Percentiles rank a stretch among this genome's conserved stretches.
phyloP scores from a whole-genome alignment of 768 basidiomycete species.

The Mrakia hoshinonis region DNA sequence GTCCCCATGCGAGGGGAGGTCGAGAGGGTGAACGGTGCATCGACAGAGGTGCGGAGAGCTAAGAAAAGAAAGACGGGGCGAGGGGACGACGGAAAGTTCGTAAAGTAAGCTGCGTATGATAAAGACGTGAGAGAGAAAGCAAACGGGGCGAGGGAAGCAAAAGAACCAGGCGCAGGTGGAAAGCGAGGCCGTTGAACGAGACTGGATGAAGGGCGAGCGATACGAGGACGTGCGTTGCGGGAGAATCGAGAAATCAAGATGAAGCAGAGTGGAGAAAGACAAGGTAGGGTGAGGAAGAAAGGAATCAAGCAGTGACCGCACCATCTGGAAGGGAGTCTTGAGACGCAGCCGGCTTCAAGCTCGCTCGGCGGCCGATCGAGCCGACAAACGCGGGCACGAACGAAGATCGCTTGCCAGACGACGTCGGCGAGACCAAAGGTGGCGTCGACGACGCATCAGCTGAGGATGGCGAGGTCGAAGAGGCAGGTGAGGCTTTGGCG shows the following conservation, averaged over 20 bases:
- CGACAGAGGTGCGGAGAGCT: not conserved
- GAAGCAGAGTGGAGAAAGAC: not conserved
- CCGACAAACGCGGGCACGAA: slow-evolving; percentile 5
- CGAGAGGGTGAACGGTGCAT: not conserved
- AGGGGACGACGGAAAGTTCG: no score
- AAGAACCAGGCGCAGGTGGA: not conserved
- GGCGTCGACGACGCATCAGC: not conserved
- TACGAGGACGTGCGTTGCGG: not conserved
- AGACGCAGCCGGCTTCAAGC: not conserved
- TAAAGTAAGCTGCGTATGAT: not conserved
- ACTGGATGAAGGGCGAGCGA: not conserved
- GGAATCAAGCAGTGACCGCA: slow-evolving; percentile 7
- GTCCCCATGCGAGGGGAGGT: slow-evolving; percentile 6
- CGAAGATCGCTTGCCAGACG: not conserved
- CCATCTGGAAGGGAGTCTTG: not conserved
- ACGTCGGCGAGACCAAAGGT: not conserved
- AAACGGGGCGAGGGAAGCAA: not conserved
- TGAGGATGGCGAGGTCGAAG: slow-evolving; percentile 10
- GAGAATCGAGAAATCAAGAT: not conserved
- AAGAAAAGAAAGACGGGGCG: not conserved
- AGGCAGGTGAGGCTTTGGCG: slow-evolving; percentile 30
- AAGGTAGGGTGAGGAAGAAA: not conserved
- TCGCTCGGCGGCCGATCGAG: not conserved
- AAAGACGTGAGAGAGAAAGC: not conserved
- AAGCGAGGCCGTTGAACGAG: not conserved